phyloP scores from a whole-genome alignment of 805 yeast species.

The Wickerhamomyces chambardii region DNA sequence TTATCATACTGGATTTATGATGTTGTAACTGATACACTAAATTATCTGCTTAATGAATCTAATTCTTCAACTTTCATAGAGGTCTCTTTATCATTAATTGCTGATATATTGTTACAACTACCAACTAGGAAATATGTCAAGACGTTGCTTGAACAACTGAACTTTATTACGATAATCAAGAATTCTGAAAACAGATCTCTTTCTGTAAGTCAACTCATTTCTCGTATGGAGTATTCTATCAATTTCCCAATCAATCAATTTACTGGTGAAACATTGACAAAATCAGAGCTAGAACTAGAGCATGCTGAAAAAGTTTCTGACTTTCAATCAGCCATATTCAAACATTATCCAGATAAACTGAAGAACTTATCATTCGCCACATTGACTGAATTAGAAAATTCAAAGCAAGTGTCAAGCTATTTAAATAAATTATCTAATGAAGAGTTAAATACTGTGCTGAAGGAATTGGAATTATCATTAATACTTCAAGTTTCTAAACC shows the following conservation, averaged over 20 bases:
- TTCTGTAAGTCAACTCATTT: too few species aligned
- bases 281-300: constrained; percentile 7
- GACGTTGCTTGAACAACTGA: constrained; percentile 19
- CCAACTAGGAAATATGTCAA: constrained; percentile 30
- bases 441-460: not conserved
- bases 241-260: constrained; percentile 34
- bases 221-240: constrained; percentile 17
- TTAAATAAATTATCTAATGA: too few species aligned
- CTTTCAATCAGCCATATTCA: constrained; percentile 17
- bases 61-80: not conserved
- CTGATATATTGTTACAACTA: constrained; percentile 25
- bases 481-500: too few species aligned
- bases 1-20: constrained; percentile 19
- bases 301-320: constrained; percentile 5
- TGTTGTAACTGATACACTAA: too few species aligned
- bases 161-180: too few species aligned
- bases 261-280: constrained; percentile 19
- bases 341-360: constrained; percentile 11
- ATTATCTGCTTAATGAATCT: too few species aligned
- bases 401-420: not conserved
- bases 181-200: too few species aligned
- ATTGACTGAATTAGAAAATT: constrained; percentile 1
- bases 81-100: constrained; percentile 15
- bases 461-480: not conserved
- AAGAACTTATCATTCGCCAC: constrained; percentile 1